Conservation (phyloP, 2,329 filamentous ascomycete species). For the Xylaria sp. region DNA sequence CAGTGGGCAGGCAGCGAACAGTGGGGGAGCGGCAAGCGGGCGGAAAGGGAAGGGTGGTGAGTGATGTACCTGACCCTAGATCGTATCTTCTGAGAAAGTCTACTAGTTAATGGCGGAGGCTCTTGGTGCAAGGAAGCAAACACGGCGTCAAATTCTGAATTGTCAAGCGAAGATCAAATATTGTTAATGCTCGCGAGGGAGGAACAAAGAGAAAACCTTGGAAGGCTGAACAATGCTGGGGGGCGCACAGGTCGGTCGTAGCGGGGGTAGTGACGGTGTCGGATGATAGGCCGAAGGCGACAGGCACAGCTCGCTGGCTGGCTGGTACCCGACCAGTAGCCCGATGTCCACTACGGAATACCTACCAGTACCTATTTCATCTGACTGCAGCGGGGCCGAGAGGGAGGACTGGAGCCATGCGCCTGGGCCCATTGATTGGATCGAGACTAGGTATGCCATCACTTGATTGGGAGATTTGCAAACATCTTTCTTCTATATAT, state of each 20-base stretch:
- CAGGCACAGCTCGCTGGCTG: not conserved
- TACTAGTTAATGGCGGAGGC: too few relatives aligned
- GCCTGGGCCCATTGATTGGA: too few relatives aligned
- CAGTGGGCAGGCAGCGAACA: not conserved
- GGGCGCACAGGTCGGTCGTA: not conserved
- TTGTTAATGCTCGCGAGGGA: not conserved
- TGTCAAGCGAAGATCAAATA: not conserved
- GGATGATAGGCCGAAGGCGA: not conserved
- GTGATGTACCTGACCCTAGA: too few relatives aligned
- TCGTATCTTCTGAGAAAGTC: too few relatives aligned
- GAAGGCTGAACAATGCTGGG: conserved; percentile 4
- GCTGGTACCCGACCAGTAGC: too few relatives aligned
- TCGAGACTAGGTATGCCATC: not conserved
- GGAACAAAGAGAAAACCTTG: not conserved
- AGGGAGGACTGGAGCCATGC: not conserved
- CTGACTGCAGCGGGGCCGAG: not conserved
- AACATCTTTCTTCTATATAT: too few relatives aligned
- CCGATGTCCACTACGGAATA: too few relatives aligned
- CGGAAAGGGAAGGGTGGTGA: too few relatives aligned
- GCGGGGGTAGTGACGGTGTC: too few relatives aligned
- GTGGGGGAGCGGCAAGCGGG: not conserved
- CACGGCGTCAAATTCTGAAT: not conserved
- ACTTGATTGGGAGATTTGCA: not conserved
- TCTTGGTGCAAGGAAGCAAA: not conserved
- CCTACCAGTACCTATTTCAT: too few relatives aligned